Base-by-base conservation (phyloP, 805 yeast genomes). In the Suhomyces sp. region DNA sequence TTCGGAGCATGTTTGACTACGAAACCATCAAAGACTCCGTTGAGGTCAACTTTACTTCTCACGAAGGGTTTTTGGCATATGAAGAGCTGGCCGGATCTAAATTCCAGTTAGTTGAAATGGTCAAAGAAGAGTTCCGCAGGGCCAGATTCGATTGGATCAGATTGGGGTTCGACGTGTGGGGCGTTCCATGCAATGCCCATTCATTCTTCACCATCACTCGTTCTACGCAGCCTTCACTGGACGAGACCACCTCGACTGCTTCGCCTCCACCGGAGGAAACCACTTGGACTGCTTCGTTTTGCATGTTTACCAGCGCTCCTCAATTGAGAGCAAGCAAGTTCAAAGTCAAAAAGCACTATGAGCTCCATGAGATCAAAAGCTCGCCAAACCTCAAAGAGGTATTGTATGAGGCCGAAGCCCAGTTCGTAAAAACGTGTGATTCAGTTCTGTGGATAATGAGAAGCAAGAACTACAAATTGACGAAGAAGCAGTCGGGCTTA, bases 131-230 rank as follows among this genome's bases (percentile, higher is more conserved):
- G 4, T 52, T 72, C 35, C 19, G 31, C 29, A 48, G 19, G 17
- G 51, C 6, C 45, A 38, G 29, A 2, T 44, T 62, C 3, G 13
- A 40, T 12, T 72, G 75, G 76, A 50, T 67, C 2, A 52, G 75
- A n/a, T 58, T 72, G 13, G 74, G 66, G 47, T 66, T 65, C 52
- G 62, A 67, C 50, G 45, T 62, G 5, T 73, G 77, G 77, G 77
- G 72, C 0, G 13, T 17, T 38, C 47, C 47, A 5, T n/a, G 42
- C n/a, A 17, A 13, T 8, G 31, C 2, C 8, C 17, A 19, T n/a
- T 13, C 22, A 2, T 48, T 48, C 22, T 47, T n/a, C 12, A 27
- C 12, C 12, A 27, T 46, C 15, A 23, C 36, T 5, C 42, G 42
- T 17, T 9, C 17, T 12, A 2, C 33, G 7, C 26, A 2, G 26